Percentiles rank a stretch among this genome's conserved stretches.
Conservation (phyloP, 1,139 yeast species). For the Blastobotrys serpentis region DNA sequence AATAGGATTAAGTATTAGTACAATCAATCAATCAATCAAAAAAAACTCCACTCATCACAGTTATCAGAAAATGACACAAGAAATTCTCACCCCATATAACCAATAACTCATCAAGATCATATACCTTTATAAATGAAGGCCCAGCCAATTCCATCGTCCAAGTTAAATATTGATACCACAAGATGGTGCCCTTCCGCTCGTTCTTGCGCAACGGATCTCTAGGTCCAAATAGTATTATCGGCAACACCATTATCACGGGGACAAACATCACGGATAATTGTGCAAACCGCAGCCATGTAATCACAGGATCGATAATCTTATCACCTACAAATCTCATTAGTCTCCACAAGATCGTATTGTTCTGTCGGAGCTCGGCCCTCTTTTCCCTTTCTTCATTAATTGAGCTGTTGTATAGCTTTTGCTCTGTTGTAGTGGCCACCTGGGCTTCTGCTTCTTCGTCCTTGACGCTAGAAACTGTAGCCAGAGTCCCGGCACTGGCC, state of each 20-base stretch:
- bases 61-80: conserved; percentile 7
- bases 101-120: conserved; percentile 23
- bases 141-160: conserved; percentile 82
- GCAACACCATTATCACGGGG: conserved; percentile 66
- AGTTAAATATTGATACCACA: conserved; percentile 72
- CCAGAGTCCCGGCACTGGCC: neutral
- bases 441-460: no score
- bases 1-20: conserved; percentile 9
- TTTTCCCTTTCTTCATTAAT: conserved; percentile 9
- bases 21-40: conserved; percentile 7
- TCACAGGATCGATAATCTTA: conserved; percentile 59
- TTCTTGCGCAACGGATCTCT: conserved; percentile 38
- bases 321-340: conserved; percentile 10
- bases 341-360: conserved; percentile 10
- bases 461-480: neutral
- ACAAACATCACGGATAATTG: conserved; percentile 65
- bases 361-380: conserved; percentile 3
- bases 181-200: conserved; percentile 57
- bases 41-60: conserved; percentile 5
- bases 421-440: conserved; percentile 16
- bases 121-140: conserved; percentile 79
- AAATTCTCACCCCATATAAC: conserved; percentile 14
- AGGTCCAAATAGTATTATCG: conserved; percentile 64
- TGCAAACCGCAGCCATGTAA: conserved; percentile 64
- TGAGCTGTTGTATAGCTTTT: conserved; percentile 16